Percentiles rank a stretch among this genome's conserved stretches.
phyloP scores from a whole-genome alignment of 1,284 basidiomycete genomes.

The Pseudozyma pruni region DNA sequence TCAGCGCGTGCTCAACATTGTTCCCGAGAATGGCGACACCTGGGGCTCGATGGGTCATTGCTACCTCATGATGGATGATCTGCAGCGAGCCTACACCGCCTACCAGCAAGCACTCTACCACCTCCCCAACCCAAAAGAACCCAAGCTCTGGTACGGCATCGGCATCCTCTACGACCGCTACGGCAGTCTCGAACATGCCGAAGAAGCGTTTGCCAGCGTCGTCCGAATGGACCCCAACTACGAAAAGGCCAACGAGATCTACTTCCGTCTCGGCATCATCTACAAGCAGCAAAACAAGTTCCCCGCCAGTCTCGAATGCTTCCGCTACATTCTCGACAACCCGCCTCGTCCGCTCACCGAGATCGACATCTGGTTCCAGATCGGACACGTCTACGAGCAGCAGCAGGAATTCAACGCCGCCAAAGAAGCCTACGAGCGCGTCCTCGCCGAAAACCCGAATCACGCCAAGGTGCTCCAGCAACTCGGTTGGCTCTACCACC shows the following conservation, averaged over 20 bases:
- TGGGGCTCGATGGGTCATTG: conserved; percentile 78
- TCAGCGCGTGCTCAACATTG: conserved; percentile 83
- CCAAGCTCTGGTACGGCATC: conserved; percentile 99
- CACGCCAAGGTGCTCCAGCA: conserved; percentile 98
- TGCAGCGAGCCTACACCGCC: conserved; percentile 97
- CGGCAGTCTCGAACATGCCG: conserved; percentile 96
- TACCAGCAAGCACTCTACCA: conserved; percentile 98
- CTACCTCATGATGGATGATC: conserved; percentile 98
- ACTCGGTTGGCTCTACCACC: conserved; percentile 96
- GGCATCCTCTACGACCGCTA: conserved; percentile 98
- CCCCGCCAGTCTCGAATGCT: conserved; percentile 72
- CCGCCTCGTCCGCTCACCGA: conserved; percentile 94
- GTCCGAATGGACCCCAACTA: conserved; percentile 98
- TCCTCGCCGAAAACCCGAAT: conserved; percentile 88
- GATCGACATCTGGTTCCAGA: conserved; percentile 99
- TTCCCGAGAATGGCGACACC: conserved; percentile 66
- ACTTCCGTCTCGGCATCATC: conserved; percentile 97
- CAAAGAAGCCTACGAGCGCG: conserved; percentile 96
- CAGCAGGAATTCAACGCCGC: conserved; percentile 91
- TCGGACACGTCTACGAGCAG: conserved; percentile 97
- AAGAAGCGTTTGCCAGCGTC: conserved; percentile 96
- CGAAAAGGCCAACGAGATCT: conserved; percentile 98
- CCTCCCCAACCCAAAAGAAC: conserved; percentile 96
- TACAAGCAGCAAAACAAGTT: conserved; percentile 96
- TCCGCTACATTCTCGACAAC: conserved; percentile 93